Conservation (phyloP, 768 basidiomycete species). For the Tricholoma sp. region DNA sequence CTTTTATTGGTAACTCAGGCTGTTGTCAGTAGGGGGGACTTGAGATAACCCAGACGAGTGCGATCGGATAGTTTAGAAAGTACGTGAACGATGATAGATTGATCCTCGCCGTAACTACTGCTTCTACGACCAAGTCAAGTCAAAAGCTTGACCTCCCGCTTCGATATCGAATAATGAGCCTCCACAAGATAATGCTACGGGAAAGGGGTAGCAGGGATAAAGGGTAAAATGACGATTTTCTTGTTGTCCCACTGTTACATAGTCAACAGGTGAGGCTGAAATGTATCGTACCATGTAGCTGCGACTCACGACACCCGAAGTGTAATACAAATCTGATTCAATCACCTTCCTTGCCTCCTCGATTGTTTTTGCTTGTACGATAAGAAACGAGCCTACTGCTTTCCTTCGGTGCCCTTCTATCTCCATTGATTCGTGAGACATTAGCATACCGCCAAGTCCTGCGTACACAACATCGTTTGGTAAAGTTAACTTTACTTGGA, state of each 20-base stretch:
- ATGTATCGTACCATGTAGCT: neutral
- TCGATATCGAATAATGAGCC: neutral
- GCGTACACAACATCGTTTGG: neutral
- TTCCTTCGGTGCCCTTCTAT: conserved; percentile 30
- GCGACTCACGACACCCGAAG: conserved; percentile 32
- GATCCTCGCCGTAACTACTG: neutral
- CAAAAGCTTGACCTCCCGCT: neutral
- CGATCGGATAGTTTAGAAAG: no score
- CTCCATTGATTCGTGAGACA: conserved; percentile 39
- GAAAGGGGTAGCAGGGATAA: conserved; percentile 31
- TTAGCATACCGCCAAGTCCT: conserved; percentile 43
- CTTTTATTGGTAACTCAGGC: no score
- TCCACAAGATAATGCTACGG: conserved; percentile 7
- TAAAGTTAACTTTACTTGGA: neutral
- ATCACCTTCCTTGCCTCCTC: conserved; percentile 32
- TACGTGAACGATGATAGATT: no score
- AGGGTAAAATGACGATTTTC: conserved; percentile 46
- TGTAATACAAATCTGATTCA: conserved; percentile 34
- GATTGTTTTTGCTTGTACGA: conserved; percentile 47
- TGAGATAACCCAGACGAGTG: no score
- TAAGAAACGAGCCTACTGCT: conserved; percentile 46
- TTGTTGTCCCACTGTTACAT: conserved; percentile 62
- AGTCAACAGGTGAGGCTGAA: conserved; percentile 1
- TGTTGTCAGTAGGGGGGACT: no score
- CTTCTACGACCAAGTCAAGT: neutral